phyloP scores from a whole-genome alignment of 1,284 basidiomycete genomes.

The Ganoderma meredithae region DNA sequence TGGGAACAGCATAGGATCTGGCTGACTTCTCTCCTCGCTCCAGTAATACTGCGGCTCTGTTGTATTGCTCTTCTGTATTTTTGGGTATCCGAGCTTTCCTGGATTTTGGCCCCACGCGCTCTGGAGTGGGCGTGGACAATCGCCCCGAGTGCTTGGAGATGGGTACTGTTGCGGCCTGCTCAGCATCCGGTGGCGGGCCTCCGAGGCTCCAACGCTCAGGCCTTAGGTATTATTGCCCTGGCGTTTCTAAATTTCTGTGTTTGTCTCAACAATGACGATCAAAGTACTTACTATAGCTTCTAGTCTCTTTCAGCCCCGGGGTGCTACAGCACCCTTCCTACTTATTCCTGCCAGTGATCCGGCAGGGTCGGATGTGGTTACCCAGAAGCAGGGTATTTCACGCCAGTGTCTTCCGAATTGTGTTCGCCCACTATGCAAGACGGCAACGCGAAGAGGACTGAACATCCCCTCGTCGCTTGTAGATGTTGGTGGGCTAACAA shows the following conservation, averaged over 20 bases:
- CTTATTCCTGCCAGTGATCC: neutral
- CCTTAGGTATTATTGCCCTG: too few relatives aligned
- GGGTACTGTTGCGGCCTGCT: neutral
- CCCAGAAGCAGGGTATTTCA: too few relatives aligned
- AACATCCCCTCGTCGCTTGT: neutral
- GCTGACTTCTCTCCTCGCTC: neutral
- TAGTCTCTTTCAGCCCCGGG: too few relatives aligned
- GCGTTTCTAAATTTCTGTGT: too few relatives aligned
- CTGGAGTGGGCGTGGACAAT: neutral
- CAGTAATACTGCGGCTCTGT: slow-evolving; percentile 1
- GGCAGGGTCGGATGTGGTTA: neutral
- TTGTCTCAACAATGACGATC: too few relatives aligned
- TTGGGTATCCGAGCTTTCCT: neutral
- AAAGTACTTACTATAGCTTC: too few relatives aligned
- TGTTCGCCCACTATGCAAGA: neutral
- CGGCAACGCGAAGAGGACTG: neutral
- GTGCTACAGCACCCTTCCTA: too few relatives aligned
- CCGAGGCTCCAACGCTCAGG: neutral
- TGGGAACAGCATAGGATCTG: neutral
- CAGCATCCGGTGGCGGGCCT: neutral
- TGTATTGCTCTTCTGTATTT: neutral
- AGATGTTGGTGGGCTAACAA: neutral
- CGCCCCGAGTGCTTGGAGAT: too few relatives aligned
- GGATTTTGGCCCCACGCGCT: neutral
- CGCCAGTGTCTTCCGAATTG: neutral